Evolutionary conservation across 1,284 basidiomycete genomes (phyloP).

Genomic region (Cronartium ribicola): DNA sequence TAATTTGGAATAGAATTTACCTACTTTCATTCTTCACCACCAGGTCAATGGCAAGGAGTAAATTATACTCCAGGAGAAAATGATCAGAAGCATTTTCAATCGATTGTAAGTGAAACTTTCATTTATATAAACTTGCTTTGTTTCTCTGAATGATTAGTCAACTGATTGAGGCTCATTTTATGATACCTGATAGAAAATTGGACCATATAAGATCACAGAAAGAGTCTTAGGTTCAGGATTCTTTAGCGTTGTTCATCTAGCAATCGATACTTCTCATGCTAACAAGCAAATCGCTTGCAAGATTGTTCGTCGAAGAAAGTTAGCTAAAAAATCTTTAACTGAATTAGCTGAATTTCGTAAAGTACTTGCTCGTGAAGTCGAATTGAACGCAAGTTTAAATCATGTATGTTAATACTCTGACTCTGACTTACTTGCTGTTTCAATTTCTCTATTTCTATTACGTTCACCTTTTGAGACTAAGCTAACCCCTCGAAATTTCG

Average conservation of each 20-base stretch:
- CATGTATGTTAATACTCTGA: slow-evolving; percentile 25
- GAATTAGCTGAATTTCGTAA: slow-evolving; percentile 21
- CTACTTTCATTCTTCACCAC: slow-evolving; percentile 26
- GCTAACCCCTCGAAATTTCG: not conserved
- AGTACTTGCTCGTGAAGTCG: slow-evolving; percentile 27
- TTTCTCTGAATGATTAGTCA: no score
- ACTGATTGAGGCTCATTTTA: not conserved
- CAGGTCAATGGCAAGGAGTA: slow-evolving; percentile 21
- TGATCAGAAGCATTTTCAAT: not conserved
- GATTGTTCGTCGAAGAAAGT: slow-evolving; percentile 13
- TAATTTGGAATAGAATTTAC: slow-evolving; percentile 11
- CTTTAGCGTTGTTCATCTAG: slow-evolving; percentile 40
- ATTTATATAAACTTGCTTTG: not conserved
- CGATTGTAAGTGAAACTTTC: not conserved
- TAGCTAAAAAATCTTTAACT: slow-evolving; percentile 3
- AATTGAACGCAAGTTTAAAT: slow-evolving; percentile 37
- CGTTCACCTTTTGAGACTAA: not conserved
- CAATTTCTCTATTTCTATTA: not conserved
- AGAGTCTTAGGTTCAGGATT: slow-evolving; percentile 37
- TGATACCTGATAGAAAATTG: slow-evolving; percentile 11
- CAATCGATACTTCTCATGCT: slow-evolving; percentile 11
- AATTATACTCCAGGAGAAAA: not conserved
- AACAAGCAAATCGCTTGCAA: slow-evolving; percentile 35
- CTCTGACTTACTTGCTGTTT: no score
- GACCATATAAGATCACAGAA: slow-evolving; percentile 28